A percentile compares a stretch with the other conserved stretches of the same genome.
Evolutionary conservation across 352 stramenopile species (phyloP).

Genomic region (Labyrinthula sp.): DNA sequence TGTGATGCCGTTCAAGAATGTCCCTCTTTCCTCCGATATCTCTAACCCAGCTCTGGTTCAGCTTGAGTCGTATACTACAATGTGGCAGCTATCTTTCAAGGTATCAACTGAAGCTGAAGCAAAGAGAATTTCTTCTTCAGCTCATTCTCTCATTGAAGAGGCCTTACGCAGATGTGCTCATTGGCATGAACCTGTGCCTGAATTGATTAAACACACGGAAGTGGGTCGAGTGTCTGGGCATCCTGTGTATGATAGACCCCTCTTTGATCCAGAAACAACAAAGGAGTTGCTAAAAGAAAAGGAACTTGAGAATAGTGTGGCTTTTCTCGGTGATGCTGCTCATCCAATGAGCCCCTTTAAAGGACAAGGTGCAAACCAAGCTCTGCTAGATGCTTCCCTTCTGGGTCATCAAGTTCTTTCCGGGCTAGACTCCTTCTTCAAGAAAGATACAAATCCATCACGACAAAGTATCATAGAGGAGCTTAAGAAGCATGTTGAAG

Average conservation of each 20-base stretch:
- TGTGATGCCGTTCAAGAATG: constrained; percentile 40
- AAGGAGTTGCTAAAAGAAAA: background rate
- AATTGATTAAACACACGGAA: constrained; percentile 39
- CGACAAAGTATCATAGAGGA: constrained; percentile 2
- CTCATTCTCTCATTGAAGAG: constrained; percentile 38
- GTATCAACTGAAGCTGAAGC: constrained; percentile 36
- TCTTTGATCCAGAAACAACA: constrained; percentile 11
- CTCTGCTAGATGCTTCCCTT: constrained; percentile 45
- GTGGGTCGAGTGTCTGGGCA: constrained; percentile 43
- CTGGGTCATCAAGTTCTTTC: constrained; percentile 31
- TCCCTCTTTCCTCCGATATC: constrained; percentile 3
- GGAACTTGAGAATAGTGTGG: constrained; percentile 30
- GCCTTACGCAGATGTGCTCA: constrained; percentile 36
- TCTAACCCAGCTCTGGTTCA: background rate
- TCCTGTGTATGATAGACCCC: constrained; percentile 46
- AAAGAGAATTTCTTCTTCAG: background rate
- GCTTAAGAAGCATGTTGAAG: constrained; percentile 3
- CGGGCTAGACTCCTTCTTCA: constrained; percentile 6
- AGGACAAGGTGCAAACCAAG: constrained; percentile 53
- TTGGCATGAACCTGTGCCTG: constrained; percentile 42
- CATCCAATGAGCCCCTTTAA: constrained; percentile 58
- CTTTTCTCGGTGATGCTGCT: constrained; percentile 47
- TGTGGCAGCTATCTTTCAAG: constrained; percentile 56
- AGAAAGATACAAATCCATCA: background rate
- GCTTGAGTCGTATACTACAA: constrained; percentile 35